phyloP scores from a whole-genome alignment of 2,329 filamentous ascomycete species.

The Phaeosphaeriaceae sp. region DNA sequence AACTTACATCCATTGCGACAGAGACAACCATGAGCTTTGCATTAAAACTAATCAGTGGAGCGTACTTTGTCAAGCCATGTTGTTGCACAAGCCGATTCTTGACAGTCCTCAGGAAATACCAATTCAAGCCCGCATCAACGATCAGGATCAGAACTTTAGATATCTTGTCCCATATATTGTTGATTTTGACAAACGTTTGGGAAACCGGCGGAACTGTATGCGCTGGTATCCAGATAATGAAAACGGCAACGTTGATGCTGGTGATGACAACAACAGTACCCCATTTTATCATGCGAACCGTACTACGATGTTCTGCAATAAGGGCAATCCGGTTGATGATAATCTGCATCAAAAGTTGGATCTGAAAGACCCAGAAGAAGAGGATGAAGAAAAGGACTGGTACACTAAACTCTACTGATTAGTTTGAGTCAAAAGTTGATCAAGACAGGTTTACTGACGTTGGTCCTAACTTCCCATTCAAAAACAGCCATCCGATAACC shows the following conservation, averaged over 20 bases:
- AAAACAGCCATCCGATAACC: slow-evolving; percentile 41
- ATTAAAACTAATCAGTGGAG: slow-evolving; percentile 51
- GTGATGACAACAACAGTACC: slow-evolving; percentile 54
- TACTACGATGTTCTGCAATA: slow-evolving; percentile 52
- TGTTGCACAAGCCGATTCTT: slow-evolving; percentile 47
- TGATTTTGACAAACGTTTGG: slow-evolving; percentile 53
- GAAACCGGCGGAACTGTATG: slow-evolving; percentile 45
- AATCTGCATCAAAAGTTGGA: slow-evolving; percentile 62
- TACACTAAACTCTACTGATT: slow-evolving; percentile 23
- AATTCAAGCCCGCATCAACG: slow-evolving; percentile 60
- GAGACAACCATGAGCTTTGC: slow-evolving; percentile 49
- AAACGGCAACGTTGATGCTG: slow-evolving; percentile 60
- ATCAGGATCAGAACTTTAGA: slow-evolving; percentile 61
- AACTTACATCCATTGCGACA: slow-evolving; percentile 50
- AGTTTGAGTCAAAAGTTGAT: too few relatives aligned
- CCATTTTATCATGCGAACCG: slow-evolving; percentile 55
- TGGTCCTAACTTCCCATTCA: slow-evolving; percentile 37
- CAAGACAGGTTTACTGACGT: slow-evolving; percentile 22
- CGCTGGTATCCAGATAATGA: slow-evolving; percentile 61
- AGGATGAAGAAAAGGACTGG: slow-evolving; percentile 43
- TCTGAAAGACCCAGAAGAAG: slow-evolving; percentile 43
- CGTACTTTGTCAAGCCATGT: slow-evolving; percentile 51
- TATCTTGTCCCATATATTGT: slow-evolving; percentile 60
- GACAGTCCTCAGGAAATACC: slow-evolving; percentile 57
- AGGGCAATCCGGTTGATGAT: slow-evolving; percentile 62